Base-by-base conservation (phyloP, 148 eudicot species). In the Mesembryanthemum crystallinum region DNA sequence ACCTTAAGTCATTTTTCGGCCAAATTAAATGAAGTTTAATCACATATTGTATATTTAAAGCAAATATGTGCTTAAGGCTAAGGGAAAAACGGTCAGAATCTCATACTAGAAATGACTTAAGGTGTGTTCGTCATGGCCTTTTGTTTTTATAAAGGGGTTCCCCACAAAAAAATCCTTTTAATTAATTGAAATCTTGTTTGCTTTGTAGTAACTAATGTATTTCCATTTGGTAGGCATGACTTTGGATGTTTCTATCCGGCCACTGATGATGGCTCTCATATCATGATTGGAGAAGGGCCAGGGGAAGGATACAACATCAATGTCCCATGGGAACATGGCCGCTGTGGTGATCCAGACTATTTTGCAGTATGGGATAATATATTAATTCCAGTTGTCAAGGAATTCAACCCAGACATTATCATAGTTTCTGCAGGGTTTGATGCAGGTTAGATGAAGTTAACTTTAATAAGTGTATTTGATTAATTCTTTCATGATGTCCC, bases 381-480 rank as follows among this genome's bases (percentile, higher is more conserved):
- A 67, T 70, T 96, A 73, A 86, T 88, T 64, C 99, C 99, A 12
- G 95, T 96, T 87, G 99, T 89, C 66, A 91, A 88, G 85, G 98
- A 92, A 81, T 96, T 96, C 77, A 83, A 83, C 64, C 99, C 99
- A 45, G 99, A 96, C 75, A 72, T 96, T 75, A 73, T 96, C 43
- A 83, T 96, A 25, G 77, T 96, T 73, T 96, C 99, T 58, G 99
- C 99, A 52, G 99, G 99, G 76, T 96, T 96, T 86, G 99, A 96
- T 84, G 99, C 99, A 88, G 99, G 99, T 95, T 80, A n/a, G 77
- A 17, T 64, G 72, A 47, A 39, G 55, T 27, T 10, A 33, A 33
- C 13, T 73, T 27, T 39, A 27, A 29, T 24, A 1, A 20, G 60
- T 21, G 5, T 12, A 51, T 39, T 54, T 75, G n/a, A 15, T 75